phyloP scores from a whole-genome alignment of 441 rosid species.

The Brassica balearica region DNA sequence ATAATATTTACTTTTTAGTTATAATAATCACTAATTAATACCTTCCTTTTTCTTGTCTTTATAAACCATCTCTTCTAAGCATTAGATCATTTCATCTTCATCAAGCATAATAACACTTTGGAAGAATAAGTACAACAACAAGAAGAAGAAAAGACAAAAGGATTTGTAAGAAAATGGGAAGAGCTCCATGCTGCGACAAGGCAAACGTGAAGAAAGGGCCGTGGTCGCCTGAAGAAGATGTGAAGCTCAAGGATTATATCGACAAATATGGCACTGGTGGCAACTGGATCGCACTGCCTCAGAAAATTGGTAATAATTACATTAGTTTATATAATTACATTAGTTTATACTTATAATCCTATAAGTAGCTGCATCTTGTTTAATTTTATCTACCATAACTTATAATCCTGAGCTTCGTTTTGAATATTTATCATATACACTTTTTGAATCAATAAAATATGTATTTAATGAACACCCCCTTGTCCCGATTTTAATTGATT shows the following conservation, averaged over 20 bases:
- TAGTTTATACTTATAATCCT: background rate
- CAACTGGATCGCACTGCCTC: conserved; percentile 99
- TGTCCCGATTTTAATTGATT: background rate
- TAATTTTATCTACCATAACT: background rate
- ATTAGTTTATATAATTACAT: background rate
- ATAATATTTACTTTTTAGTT: conserved; percentile 47
- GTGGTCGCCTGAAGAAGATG: conserved; percentile 98
- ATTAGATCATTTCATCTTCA: conserved; percentile 41
- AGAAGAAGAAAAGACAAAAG: conserved; percentile 17
- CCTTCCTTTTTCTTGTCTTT: conserved; percentile 31
- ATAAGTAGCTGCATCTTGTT: background rate
- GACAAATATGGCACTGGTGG: conserved; percentile 88
- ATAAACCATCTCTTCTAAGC: conserved; percentile 37
- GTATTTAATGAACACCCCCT: background rate
- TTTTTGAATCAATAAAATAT: background rate
- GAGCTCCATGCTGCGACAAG: conserved; percentile 99
- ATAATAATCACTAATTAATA: conserved; percentile 46
- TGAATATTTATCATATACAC: background rate
- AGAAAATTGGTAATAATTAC: conserved; percentile 73
- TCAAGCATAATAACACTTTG: conserved; percentile 19
- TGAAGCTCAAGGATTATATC: conserved; percentile 87
- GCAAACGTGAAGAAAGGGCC: conserved; percentile 94
- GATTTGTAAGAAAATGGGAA: conserved; percentile 64
- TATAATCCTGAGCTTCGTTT: background rate
- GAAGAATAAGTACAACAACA: conserved; percentile 29